Evolutionary conservation across 805 yeast genomes (phyloP), one percentile per base, ranked within the genome.

Genomic region (Grigorovia jiainica): DNA sequence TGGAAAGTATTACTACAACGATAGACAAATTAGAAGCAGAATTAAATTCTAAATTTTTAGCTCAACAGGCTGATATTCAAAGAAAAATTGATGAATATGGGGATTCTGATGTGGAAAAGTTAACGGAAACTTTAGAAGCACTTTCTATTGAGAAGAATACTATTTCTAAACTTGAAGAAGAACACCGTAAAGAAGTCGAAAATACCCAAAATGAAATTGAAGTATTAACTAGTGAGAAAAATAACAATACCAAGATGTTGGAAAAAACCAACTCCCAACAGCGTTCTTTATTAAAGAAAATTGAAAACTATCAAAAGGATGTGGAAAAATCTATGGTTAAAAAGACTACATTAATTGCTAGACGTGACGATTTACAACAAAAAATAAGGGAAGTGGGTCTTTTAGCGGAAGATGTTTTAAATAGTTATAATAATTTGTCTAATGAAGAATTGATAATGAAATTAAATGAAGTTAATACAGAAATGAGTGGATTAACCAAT

Each of bases 331-430:
- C 69, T 6, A 63, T 82, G 48, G 72, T 82, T 17, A 80, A 75
- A 52, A 83, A 78, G 48, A 68, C 82, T 2, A 56, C 80, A 4
- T 61, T 86, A 38, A 55, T 66, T 4, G 65, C 70, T 34, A 72
- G 95, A 48, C 72, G 84, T 45, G 85, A 82, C 38, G 94, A 84
- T 48, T 60, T 85, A 19, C 80, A 78, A 48, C 75, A 72, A 45
- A 83, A 76, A 53, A 79, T 87, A 24, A 71, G 89, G 46, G 95
- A 84, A 34, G 64, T 89, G 33, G 97, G 97, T n/a, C 84, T 83
- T 3, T 66, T 90, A 15, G 90, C 96, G 0, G 96, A 87, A 53
- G 87, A 84, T 41, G 87, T 92, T 0, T 78, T 85, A 49, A 70
- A 69, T 11, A 55, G 61, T 27, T 75, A 69, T 52, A 71, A 68